Evolutionary conservation across 768 basidiomycete species (phyloP).

Genomic region (Podaxis sp.): DNA sequence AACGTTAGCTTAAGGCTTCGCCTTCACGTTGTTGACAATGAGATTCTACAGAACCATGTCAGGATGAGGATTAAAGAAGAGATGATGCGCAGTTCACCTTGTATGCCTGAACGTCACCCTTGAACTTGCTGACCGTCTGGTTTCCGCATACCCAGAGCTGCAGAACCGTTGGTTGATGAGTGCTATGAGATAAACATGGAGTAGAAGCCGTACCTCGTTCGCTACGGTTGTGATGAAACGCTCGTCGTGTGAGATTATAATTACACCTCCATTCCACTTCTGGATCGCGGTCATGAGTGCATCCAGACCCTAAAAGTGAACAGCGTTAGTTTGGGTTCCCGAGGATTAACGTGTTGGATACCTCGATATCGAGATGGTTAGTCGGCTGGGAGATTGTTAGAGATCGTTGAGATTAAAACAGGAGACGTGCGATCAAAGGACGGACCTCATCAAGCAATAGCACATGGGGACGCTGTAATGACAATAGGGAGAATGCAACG

Average conservation of each 20-base stretch:
- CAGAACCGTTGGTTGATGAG: constrained; percentile 14
- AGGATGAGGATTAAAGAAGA: not conserved
- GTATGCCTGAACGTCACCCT: constrained; percentile 88
- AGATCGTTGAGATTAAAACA: constrained; percentile 3
- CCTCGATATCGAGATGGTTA: constrained; percentile 95
- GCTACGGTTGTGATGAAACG: constrained; percentile 91
- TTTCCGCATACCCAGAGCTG: constrained; percentile 95
- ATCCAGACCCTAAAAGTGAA: constrained; percentile 67
- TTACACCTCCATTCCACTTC: constrained; percentile 88
- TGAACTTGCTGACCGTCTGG: constrained; percentile 77
- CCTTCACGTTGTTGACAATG: constrained; percentile 71
- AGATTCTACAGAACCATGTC: constrained; percentile 46
- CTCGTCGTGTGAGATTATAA: constrained; percentile 94
- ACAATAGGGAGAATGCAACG: constrained; percentile 88
- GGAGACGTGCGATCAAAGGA: constrained; percentile 7
- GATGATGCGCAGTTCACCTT: constrained; percentile 52
- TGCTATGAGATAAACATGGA: not conserved
- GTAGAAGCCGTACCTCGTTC: constrained; percentile 55
- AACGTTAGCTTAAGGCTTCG: constrained; percentile 39
- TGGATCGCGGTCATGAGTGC: constrained; percentile 84
- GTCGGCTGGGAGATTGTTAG: constrained; percentile 55
- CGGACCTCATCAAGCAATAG: constrained; percentile 89
- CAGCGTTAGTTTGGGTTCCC: not conserved
- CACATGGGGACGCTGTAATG: constrained; percentile 87
- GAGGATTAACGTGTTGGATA: constrained; percentile 24